Evolutionary conservation across 1,139 yeast genomes (phyloP).

Genomic region (Lodderomyces orthopsilosis): DNA sequence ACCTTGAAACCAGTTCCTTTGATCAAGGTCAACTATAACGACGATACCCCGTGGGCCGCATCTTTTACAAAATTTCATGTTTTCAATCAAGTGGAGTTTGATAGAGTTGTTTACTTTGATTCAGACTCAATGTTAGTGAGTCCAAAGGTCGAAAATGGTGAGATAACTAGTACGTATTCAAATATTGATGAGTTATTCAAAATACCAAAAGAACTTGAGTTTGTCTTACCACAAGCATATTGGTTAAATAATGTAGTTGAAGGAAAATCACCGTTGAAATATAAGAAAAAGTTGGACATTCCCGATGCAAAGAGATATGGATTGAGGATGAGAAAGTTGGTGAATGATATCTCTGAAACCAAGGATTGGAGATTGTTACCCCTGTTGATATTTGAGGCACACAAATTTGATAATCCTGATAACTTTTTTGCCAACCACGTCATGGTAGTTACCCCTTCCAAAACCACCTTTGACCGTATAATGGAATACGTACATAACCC

Average conservation of each 20-base stretch:
- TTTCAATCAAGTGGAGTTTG: constrained; percentile 48
- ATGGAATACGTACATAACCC: constrained; percentile 30
- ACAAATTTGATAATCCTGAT: constrained; percentile 28
- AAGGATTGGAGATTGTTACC: constrained; percentile 17
- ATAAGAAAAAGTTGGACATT: constrained; percentile 15
- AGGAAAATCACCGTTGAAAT: constrained; percentile 15
- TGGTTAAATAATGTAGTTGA: constrained; percentile 27
- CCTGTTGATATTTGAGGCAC: constrained; percentile 24
- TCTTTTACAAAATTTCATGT: constrained; percentile 56
- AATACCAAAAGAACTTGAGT: constrained; percentile 25
- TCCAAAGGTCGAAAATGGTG: constrained; percentile 9
- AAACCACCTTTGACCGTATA: constrained; percentile 25
- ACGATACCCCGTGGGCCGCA: constrained; percentile 41
- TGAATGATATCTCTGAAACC: constrained; percentile 11
- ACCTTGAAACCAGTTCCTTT: constrained; percentile 21
- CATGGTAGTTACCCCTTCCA: constrained; percentile 45
- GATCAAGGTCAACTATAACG: constrained; percentile 16
- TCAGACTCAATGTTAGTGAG: constrained; percentile 39
- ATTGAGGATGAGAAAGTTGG: constrained; percentile 14
- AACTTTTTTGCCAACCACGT: constrained; percentile 42
- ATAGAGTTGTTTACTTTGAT: constrained; percentile 38
- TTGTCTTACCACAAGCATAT: constrained; percentile 39
- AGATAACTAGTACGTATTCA: constrained; percentile 13
- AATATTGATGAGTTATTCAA: constrained; percentile 34
- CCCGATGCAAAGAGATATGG: constrained; percentile 16